phyloP scores from a whole-genome alignment of 2,329 filamentous ascomycete species.

The Apiospora rasikravindrae region DNA sequence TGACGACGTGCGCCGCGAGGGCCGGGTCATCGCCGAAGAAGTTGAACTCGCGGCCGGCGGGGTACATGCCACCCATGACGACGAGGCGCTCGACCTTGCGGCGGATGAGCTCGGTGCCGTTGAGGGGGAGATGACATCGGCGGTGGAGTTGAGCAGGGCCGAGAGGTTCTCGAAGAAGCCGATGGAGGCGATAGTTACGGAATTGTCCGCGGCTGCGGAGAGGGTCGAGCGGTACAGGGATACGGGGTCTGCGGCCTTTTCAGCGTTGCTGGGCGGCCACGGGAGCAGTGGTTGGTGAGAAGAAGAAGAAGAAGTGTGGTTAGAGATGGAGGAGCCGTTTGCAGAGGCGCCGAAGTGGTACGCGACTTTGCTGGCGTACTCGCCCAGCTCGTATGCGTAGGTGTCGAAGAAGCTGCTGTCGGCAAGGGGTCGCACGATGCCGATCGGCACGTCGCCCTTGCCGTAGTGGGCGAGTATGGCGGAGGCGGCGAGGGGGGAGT shows the following conservation, averaged over 20 bases:
- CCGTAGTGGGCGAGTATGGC: constrained; percentile 37
- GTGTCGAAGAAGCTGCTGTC: constrained; percentile 51
- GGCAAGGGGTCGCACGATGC: constrained; percentile 43
- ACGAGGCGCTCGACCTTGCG: constrained; percentile 55
- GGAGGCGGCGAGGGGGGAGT: constrained; percentile 41
- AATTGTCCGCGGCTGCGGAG: constrained; percentile 43
- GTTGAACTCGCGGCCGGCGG: constrained; percentile 54
- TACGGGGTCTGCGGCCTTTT: constrained; percentile 48
- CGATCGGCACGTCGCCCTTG: constrained; percentile 21
- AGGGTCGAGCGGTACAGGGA: constrained; percentile 51
- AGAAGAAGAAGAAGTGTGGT: neutral
- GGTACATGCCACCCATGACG: constrained; percentile 58
- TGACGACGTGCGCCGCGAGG: constrained; percentile 49
- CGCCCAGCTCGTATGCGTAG: constrained; percentile 44
- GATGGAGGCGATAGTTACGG: constrained; percentile 51
- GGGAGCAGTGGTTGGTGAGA: constrained; percentile 29
- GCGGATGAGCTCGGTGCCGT: constrained; percentile 47
- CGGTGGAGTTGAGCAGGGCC: constrained; percentile 47
- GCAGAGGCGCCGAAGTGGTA: constrained; percentile 45
- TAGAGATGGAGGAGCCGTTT: too few species aligned
- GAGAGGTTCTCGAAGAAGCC: constrained; percentile 55
- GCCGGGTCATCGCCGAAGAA: constrained; percentile 49
- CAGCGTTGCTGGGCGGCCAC: constrained; percentile 37
- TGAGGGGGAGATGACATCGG: constrained; percentile 46
- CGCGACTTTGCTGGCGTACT: constrained; percentile 53